Conservation (phyloP, 179 eudicot species). For the Spinacia oleracea region DNA sequence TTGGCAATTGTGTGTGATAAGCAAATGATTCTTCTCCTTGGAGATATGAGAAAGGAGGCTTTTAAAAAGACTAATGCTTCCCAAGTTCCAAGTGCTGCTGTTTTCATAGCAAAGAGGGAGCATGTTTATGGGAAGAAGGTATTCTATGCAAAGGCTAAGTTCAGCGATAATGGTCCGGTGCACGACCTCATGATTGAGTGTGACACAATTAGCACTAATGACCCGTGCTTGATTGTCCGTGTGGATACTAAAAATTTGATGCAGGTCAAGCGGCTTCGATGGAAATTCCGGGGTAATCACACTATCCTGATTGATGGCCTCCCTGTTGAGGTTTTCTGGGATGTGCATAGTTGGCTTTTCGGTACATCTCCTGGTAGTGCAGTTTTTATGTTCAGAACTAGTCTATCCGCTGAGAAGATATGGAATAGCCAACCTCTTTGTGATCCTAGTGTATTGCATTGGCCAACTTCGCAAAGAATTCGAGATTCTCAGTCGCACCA, state of each 20-base stretch:
- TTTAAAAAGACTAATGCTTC: constrained; percentile 49
- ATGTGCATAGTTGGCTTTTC: constrained; percentile 77
- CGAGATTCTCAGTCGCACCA: constrained; percentile 49
- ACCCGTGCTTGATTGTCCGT: constrained; percentile 54
- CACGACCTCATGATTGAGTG: constrained; percentile 68
- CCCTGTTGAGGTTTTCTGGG: constrained; percentile 73
- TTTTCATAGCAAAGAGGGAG: constrained; percentile 56
- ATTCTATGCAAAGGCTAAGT: constrained; percentile 56
- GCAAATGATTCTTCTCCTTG: constrained; percentile 59
- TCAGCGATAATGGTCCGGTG: constrained; percentile 46
- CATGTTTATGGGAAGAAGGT: constrained; percentile 70
- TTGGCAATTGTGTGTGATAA: constrained; percentile 52
- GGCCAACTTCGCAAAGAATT: constrained; percentile 61
- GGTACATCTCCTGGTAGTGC: constrained; percentile 57
- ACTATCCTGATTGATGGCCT: constrained; percentile 66
- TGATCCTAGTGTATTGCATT: constrained; percentile 43
- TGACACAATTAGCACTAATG: constrained; percentile 45
- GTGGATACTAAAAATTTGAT: constrained; percentile 60
- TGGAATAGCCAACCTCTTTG: constrained; percentile 52
- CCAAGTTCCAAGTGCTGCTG: constrained; percentile 35
- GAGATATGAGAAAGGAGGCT: constrained; percentile 75
- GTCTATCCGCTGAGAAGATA: constrained; percentile 56
- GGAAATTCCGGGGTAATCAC: constrained; percentile 79
- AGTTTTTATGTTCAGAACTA: constrained; percentile 68
- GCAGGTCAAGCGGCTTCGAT: constrained; percentile 65